Base-by-base conservation (phyloP, 352 stramenopile genomes). In the Thalassiosira sp. region DNA sequence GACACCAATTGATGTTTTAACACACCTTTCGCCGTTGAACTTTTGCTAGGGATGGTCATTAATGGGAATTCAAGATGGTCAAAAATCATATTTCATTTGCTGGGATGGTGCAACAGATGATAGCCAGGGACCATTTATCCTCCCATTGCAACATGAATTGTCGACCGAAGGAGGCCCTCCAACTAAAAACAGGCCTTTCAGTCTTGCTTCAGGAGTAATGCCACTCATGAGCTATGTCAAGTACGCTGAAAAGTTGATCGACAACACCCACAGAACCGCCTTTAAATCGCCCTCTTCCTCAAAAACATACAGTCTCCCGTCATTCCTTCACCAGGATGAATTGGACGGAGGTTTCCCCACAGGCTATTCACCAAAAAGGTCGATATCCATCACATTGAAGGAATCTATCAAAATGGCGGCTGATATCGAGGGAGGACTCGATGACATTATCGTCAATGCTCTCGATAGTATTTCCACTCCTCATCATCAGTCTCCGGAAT, bases 51-150 rank as follows among this genome's bases (percentile, higher is more conserved):
- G 87, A 40, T 93, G 87, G 85, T 87, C 77, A 37, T 40, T 93
- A 0, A 13, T 93, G n/a, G 82, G 77, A 16, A 57, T 57, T 25
- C 58, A 75, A 20, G 33, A 40, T 18, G 24, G 18, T 40, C 15
- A 46, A 25, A 54, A 31, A 24, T 35, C 60, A 11, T 89, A 83
- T 61, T 93, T 91, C 25, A 76, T 93, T 43, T 90, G 82, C 35
- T 91, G 83, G 85, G 87, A 93, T 64, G 87, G 87, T 66, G 67
- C 85, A 2, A 89, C 68, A 10, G 57, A 76, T 48, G 43, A 52
- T 54, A 46, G 6, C 25, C 24, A 80, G 37, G 85, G 82, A 20
- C 66, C 77, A 18, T 85, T 81, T 58, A 57, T 90, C 22, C 40
- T 83, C 3, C 40, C 76, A 64, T 48, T 91, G 10, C 45, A 54